These are phyloP conservation scores for Colletotrichum sp. DNA, from an alignment of 2,329 filamentous ascomycete genomes.

Conservation along the genomic window DNA sequence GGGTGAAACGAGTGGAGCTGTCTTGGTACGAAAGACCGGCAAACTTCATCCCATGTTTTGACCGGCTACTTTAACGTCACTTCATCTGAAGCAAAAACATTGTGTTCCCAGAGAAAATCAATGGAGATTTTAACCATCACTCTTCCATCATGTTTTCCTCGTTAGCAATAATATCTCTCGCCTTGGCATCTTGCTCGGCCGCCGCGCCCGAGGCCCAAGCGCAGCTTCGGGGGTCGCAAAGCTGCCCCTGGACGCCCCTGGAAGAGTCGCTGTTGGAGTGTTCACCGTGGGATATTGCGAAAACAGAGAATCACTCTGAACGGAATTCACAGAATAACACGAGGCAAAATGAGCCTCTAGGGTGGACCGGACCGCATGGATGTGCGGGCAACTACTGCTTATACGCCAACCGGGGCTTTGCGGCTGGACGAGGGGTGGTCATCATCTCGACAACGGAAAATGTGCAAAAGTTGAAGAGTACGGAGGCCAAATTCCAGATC, in stretches of 20 bases:
- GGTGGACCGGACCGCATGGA: constrained; percentile 16
- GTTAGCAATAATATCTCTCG: background rate
- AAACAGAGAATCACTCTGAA: background rate
- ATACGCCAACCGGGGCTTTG: constrained; percentile 38
- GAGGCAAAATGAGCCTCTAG: background rate
- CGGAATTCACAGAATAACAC: background rate
- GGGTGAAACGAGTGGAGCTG: constrained; percentile 12
- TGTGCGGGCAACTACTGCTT: constrained; percentile 31
- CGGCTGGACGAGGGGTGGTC: constrained; percentile 40
- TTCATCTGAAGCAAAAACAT: background rate
- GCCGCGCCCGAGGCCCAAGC: background rate
- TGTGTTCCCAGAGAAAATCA: background rate
- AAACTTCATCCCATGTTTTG: background rate
- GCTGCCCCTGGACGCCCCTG: constrained; percentile 5
- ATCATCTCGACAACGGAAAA: constrained; percentile 36
- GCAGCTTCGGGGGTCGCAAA: background rate
- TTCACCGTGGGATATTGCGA: background rate
- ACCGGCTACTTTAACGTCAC: background rate
- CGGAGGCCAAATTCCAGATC: background rate
- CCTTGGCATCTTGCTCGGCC: background rate
- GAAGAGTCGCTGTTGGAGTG: constrained; percentile 3
- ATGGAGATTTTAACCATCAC: background rate
- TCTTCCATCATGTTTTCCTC: background rate
- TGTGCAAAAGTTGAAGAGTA: background rate
- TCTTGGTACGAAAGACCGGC: background rate